Evolutionary conservation across 495 filamentous ascomycete species (phyloP).

Genomic region (Aspergillus coremiiformis): DNA sequence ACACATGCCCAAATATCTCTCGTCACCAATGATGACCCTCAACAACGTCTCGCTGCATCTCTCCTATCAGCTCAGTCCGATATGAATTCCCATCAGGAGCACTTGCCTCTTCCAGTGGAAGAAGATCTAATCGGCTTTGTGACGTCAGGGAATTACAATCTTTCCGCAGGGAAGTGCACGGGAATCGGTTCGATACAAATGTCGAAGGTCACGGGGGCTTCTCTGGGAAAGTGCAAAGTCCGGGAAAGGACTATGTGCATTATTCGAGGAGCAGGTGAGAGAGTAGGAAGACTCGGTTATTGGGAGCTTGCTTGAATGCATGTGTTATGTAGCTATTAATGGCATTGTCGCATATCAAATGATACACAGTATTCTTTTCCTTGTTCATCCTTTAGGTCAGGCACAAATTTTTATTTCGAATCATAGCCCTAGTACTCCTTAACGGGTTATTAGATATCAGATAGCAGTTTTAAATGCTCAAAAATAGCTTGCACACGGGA

Average conservation of each 20-base stretch:
- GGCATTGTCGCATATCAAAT: conserved; percentile 1
- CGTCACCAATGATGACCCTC: conserved; percentile 27
- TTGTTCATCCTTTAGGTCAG: too few species aligned
- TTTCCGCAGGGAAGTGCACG: conserved; percentile 67
- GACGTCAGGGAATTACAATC: conserved; percentile 76
- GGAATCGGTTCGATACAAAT: conserved; percentile 68
- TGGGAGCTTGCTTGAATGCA: conserved; percentile 63
- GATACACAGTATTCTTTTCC: conserved; percentile 11
- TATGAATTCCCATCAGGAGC: conserved; percentile 38
- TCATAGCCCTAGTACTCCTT: too few species aligned
- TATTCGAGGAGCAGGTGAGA: conserved; percentile 70
- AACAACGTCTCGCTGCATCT: conserved; percentile 47
- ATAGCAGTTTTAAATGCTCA: background rate
- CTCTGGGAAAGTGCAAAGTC: conserved; percentile 20
- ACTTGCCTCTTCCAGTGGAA: conserved; percentile 62
- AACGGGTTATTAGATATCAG: too few species aligned
- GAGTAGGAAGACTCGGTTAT: conserved; percentile 64
- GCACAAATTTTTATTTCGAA: background rate
- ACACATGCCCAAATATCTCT: background rate
- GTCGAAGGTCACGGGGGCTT: conserved; percentile 38
- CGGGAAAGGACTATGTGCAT: conserved; percentile 56
- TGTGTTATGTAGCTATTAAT: background rate
- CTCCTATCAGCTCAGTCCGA: conserved; percentile 31
- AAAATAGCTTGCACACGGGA: too few species aligned
- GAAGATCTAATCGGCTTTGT: conserved; percentile 86